Conservation (phyloP, 768 basidiomycete genomes). For the Brasilioporus rufonigricans region DNA sequence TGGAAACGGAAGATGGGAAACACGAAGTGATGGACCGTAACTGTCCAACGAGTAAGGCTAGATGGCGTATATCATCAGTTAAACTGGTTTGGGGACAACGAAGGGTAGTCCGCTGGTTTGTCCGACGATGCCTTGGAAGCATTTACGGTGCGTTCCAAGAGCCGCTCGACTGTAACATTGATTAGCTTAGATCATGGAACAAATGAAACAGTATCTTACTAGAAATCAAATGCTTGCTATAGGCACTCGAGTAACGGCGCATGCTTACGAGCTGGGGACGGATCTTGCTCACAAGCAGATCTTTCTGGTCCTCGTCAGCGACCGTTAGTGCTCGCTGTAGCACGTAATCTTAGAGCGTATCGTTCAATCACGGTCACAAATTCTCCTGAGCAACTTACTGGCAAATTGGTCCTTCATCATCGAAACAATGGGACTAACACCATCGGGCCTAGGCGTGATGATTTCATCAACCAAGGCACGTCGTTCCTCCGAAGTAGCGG, state of each 20-base stretch:
- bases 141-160: slow-evolving; percentile 52
- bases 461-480: slow-evolving; percentile 78
- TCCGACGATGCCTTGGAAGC: slow-evolving; percentile 24
- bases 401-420: slow-evolving; percentile 89
- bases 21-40: slow-evolving; percentile 6
- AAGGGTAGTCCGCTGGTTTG: slow-evolving; percentile 31
- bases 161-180: slow-evolving; percentile 56
- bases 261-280: slow-evolving; percentile 67
- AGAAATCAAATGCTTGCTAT: slow-evolving; percentile 78
- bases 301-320: slow-evolving; percentile 71
- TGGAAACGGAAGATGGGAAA: not conserved
- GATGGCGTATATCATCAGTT: slow-evolving; percentile 15
- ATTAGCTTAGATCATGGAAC: slow-evolving; percentile 8
- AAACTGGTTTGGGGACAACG: slow-evolving; percentile 24
- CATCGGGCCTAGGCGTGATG: slow-evolving; percentile 61
- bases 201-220: slow-evolving; percentile 47
- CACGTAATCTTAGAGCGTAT: slow-evolving; percentile 64
- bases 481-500: slow-evolving; percentile 62
- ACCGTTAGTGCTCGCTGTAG: slow-evolving; percentile 73
- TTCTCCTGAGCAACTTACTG: slow-evolving; percentile 50
- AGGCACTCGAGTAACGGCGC: slow-evolving; percentile 67
- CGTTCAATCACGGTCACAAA: slow-evolving; percentile 3
- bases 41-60: slow-evolving; percentile 6
- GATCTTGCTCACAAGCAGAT: slow-evolving; percentile 57
- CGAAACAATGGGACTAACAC: slow-evolving; percentile 61